Base-by-base conservation (phyloP, 208 protist species). In the Phytomonas francai region DNA sequence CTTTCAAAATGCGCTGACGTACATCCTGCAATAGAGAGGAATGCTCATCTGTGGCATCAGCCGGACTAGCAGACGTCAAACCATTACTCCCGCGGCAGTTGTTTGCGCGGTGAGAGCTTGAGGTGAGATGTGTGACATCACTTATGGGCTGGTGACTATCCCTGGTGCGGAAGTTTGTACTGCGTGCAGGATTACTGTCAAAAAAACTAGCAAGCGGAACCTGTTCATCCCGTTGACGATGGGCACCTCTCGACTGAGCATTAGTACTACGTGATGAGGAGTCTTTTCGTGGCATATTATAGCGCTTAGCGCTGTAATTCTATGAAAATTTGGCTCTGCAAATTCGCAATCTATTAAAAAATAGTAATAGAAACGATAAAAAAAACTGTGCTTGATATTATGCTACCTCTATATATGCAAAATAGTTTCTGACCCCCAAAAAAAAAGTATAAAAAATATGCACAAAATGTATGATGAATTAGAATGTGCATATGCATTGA, bases 1-100 rank as follows among this genome's bases (percentile, higher is more conserved):
- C 84, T 5, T 65, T 54, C 28, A 92, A 70, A 59, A 92, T 84
- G 42, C 84, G 79, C 25, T 70, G 59, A 28, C 80, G 79, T 56
- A 89, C 67, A 33, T 81, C 75, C 33, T 80, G 70, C 49, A 87
- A 68, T 8, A 76, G 78, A 62, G 33, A 61, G 2, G 81, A 87
- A 56, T 75, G 73, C 31, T 33, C 70, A 5, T 27, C 29, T 14
- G 64, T 34, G 0, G 29, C 7, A 12, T 54, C 49, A 19, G 62
- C 49, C 25, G 69, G 36, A 39, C 16, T 65, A 25, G 36, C 25
- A 1, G 32, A 25, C 5, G 22, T 6, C 19, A 51, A 16, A n/a
- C 28, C 25, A n/a, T 34, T 45, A 31, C 1, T n/a, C 19, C 11
- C 28, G 6, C n/a, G 34, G 32, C 51, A 62, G 6, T 45, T 39